Evolutionary conservation across 805 yeast genomes (phyloP).

Genomic region (Ogataea pilisensis): DNA sequence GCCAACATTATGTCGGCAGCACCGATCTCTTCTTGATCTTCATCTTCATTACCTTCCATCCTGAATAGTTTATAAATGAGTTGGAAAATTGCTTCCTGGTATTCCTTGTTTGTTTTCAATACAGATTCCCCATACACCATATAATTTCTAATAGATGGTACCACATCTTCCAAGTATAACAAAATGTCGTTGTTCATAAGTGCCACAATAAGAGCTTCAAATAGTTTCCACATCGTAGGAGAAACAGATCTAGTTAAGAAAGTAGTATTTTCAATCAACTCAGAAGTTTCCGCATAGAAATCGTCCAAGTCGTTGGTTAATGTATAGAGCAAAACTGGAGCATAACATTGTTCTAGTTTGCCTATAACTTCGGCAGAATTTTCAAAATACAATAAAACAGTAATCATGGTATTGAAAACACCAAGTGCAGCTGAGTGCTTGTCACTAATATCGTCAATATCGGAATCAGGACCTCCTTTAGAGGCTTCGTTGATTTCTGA

Average conservation of each 20-base stretch:
- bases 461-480: conserved; percentile 46
- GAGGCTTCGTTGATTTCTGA: conserved; percentile 65
- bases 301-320: conserved; percentile 67
- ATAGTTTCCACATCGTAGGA: conserved; percentile 71
- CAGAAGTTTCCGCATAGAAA: conserved; percentile 77
- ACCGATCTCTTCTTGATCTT: conserved; percentile 39
- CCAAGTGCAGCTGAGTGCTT: conserved; percentile 87
- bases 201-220: conserved; percentile 43
- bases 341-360: conserved; percentile 66
- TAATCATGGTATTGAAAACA: conserved; percentile 78
- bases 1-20: conserved; percentile 53
- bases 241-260: conserved; percentile 59
- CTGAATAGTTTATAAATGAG: conserved; percentile 42
- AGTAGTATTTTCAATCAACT: conserved; percentile 71
- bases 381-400: conserved; percentile 84
- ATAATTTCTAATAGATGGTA: conserved; percentile 70
- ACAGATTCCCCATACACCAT: conserved; percentile 53
- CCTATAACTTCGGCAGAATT: conserved; percentile 66
- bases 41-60: conserved; percentile 20
- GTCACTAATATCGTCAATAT: conserved; percentile 46
- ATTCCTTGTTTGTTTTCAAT: conserved; percentile 42
- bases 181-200: conserved; percentile 47
- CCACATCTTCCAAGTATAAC: conserved; percentile 69
- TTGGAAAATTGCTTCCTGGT: conserved; percentile 45
- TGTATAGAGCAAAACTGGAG: conserved; percentile 70